Evolutionary conservation across 129 eudicot species (phyloP).

Genomic region (Scalesia atractyloides): DNA sequence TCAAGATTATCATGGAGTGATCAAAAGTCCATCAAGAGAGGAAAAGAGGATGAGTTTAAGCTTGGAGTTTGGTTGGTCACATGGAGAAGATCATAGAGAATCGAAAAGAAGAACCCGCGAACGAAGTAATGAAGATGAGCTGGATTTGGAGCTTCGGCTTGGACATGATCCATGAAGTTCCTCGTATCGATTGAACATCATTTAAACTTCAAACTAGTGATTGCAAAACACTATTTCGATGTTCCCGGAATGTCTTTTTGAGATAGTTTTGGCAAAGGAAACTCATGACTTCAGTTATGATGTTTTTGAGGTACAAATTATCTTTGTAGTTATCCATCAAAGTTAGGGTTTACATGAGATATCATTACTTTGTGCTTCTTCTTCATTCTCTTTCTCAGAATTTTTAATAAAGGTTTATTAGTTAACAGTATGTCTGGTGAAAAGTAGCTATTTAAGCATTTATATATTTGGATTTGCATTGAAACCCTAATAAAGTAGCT

Average conservation of each 20-base stretch:
- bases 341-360: conserved; percentile 21
- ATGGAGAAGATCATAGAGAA: conserved; percentile 42
- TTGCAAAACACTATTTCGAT: background rate
- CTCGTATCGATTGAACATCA: background rate
- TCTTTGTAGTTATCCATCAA: conserved; percentile 20
- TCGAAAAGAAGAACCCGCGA: conserved; percentile 20
- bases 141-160: conserved; percentile 92
- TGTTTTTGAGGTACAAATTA: conserved; percentile 18
- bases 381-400: background rate
- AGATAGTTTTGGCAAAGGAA: too few relatives aligned
- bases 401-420: background rate
- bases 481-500: conserved; percentile 38
- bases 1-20: conserved; percentile 21
- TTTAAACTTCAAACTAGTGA: background rate
- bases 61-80: conserved; percentile 31
- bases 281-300: background rate
- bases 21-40: conserved; percentile 31
- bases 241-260: too few relatives aligned
- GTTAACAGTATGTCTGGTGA: background rate
- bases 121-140: conserved; percentile 29
- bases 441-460: background rate
- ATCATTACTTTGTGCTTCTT: conserved; percentile 15
- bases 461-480: background rate
- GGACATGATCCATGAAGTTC: conserved; percentile 46
- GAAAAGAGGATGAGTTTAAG: conserved; percentile 42